Evolutionary conservation across 1,284 basidiomycete species (phyloP), one percentile per base, ranked within the genome.

Genomic region (Trichosporon sp.): DNA sequence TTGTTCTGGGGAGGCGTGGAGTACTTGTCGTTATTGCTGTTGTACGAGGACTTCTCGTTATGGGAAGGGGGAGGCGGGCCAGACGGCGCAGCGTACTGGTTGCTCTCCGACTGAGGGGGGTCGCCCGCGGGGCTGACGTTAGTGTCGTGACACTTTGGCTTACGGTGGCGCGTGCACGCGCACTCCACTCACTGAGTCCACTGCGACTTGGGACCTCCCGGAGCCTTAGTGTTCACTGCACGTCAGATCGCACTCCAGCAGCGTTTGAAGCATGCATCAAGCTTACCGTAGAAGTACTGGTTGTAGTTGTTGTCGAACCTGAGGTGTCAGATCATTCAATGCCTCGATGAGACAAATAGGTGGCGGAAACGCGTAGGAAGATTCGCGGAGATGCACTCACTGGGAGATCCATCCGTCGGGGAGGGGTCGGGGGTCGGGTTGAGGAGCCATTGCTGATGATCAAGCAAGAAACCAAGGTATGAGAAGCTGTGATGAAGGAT

Each of bases 241-340:
- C 6, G 70, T 71, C 35, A 71, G 66, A 26, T 35, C 43, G 4
- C 10, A 12, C 19, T 21, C 51, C 5, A 31, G 4, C 8, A 14
- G 38, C 38, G 10, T 10, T 8, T 0, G 4, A 2, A 4, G 8
- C 31, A 5, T 63, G 10, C 38, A 3, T 10, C 11, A 63, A 12
- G 32, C 61, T 32, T 46, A 68, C 66, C 83, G 75, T 85, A 85
- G 77, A 84, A 85, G 81, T 82, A 84, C 0, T 83, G 76, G 64
- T 83, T 78, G 76, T 85, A 78, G n/a, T 82, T 75, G n/a, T 76
- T 69, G 74, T 84, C 81, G 74, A 80, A 83, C 67, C 81, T 82
- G 63, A 21, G 12, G 56, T 56, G 26, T 69, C 65, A 48, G 54
- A 12, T 11, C 31, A 16, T 37, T 37, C 14, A 10, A 46, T 51